These are phyloP conservation scores for Macrophomina tecta DNA, from an alignment of 2,329 filamentous ascomycete genomes.

Conservation along the genomic window DNA sequence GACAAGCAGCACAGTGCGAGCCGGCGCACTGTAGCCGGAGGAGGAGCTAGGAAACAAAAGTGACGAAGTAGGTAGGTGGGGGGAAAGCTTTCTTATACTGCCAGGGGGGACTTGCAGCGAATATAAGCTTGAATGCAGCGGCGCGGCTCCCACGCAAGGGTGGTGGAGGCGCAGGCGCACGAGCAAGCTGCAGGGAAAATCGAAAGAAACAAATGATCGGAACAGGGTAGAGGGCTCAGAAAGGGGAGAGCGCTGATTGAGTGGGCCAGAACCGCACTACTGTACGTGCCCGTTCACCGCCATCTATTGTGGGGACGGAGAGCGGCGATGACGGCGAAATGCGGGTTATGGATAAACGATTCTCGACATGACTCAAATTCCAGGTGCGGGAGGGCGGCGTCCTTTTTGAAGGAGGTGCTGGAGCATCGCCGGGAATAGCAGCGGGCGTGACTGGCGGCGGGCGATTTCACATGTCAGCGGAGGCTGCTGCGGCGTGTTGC, in stretches of 20 bases:
- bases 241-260: constrained; percentile 10
- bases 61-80: constrained; percentile 18
- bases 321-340: constrained; percentile 20
- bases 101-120: constrained; percentile 2
- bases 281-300: constrained; percentile 22
- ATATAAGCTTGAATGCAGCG: constrained; percentile 22
- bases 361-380: constrained; percentile 2
- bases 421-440: constrained; percentile 3
- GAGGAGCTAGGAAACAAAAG: not conserved
- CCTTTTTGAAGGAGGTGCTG: not conserved
- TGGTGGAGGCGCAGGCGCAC: constrained; percentile 8
- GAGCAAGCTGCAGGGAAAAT: constrained; percentile 23
- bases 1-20: constrained; percentile 21
- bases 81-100: constrained; percentile 1
- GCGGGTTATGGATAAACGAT: constrained; percentile 14
- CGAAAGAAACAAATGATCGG: constrained; percentile 20
- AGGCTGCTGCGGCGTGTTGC: not conserved
- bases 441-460: not conserved
- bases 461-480: constrained; percentile 9
- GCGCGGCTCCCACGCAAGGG: constrained; percentile 5
- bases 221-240: constrained; percentile 11
- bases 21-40: constrained; percentile 25
- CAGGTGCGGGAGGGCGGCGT: not conserved
- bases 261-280: constrained; percentile 17
- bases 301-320: constrained; percentile 23